Base-by-base conservation (phyloP, 805 yeast genomes). In the Jamesozyma lodderae region DNA sequence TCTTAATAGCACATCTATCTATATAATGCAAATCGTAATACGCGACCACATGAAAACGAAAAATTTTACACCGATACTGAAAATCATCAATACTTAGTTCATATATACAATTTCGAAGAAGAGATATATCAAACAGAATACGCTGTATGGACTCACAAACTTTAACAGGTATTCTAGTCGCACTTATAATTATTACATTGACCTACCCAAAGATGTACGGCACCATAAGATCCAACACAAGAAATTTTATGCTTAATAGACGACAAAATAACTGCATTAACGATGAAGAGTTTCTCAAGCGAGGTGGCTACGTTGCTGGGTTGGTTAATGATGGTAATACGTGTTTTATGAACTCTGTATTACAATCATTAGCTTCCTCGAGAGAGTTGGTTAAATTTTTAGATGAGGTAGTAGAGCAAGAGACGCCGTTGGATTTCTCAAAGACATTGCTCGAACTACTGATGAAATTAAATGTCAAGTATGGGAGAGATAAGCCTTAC, bases 281-380 rank as follows among this genome's bases (percentile, higher is more conserved):
- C n/a, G 35, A 38, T 19, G 27, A 38, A 28, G 21, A 31, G 11
- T 38, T 79, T n/a, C 42, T 70, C 38, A 66, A 66, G 35, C 65
- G 70, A 38, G 90, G 90, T 41, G 88, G 88, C 1, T 73, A 72
- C 37, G 73, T 85, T 24, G 96, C 95, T 19, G 96, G 96, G 1
- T 69, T 88, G 26, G 71, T 74, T 41, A 88, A 88, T 56, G 95
- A 85, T 46, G 96, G 96, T 11, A 88, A 88, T 55, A 86, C 96
- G 0, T 88, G 96, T 59, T 88, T 88, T 52, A 86, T 87, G 94
- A 88, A 88, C 62, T 77, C 87, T 18, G 96, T 88, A 1, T 59
- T 88, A 20, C 96, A 88, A 58, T 73, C 83, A 14, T 62, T 87
- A 40, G 87, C 95, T 0, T 79, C 90, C 0, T 79, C 92, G 0